A percentile compares a stretch with the other conserved stretches of the same genome.
These are phyloP conservation scores for Acrodontium crateriforme DNA, from an alignment of 2,329 filamentous ascomycete genomes.

Conservation along the genomic window DNA sequence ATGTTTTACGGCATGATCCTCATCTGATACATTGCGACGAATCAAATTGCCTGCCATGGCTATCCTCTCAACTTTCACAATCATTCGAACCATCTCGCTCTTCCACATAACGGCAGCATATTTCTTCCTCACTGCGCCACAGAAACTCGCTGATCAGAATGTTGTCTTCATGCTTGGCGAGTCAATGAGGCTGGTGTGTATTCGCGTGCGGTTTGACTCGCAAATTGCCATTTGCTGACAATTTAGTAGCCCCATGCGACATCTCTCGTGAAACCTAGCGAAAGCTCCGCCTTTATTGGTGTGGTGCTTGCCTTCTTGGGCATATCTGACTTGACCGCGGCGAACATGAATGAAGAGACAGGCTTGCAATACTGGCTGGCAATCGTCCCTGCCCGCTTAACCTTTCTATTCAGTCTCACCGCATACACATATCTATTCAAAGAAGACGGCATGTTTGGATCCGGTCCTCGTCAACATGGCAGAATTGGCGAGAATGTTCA, in stretches of 20 bases:
- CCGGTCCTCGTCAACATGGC: slow-evolving; percentile 14
- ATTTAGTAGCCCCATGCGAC: slow-evolving; percentile 45
- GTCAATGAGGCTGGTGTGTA: slow-evolving; percentile 62
- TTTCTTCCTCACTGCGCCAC: slow-evolving; percentile 66
- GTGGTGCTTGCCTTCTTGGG: slow-evolving; percentile 54
- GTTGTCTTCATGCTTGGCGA: slow-evolving; percentile 72
- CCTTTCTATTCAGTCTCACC: slow-evolving; percentile 47
- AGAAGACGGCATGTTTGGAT: slow-evolving; percentile 34
- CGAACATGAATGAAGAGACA: slow-evolving; percentile 29
- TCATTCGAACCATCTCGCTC: slow-evolving; percentile 69
- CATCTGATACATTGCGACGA: too few species aligned
- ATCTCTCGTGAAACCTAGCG: slow-evolving; percentile 53
- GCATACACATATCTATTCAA: slow-evolving; percentile 53
- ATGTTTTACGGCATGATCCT: too few species aligned
- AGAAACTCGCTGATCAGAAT: slow-evolving; percentile 60
- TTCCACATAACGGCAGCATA: slow-evolving; percentile 75
- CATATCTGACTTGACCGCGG: slow-evolving; percentile 32
- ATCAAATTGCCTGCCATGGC: too few species aligned
- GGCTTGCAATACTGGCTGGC: slow-evolving; percentile 34
- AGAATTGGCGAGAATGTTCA: slow-evolving; percentile 50
- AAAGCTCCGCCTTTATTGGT: slow-evolving; percentile 52
- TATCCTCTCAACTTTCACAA: slow-evolving; percentile 63
- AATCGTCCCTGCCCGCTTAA: slow-evolving; percentile 49
- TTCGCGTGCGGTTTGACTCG: background rate
- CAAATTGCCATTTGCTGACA: slow-evolving; percentile 1